Evolutionary conservation across 2,329 filamentous ascomycete species (phyloP).

Genomic region (Colletotrichum sp.): DNA sequence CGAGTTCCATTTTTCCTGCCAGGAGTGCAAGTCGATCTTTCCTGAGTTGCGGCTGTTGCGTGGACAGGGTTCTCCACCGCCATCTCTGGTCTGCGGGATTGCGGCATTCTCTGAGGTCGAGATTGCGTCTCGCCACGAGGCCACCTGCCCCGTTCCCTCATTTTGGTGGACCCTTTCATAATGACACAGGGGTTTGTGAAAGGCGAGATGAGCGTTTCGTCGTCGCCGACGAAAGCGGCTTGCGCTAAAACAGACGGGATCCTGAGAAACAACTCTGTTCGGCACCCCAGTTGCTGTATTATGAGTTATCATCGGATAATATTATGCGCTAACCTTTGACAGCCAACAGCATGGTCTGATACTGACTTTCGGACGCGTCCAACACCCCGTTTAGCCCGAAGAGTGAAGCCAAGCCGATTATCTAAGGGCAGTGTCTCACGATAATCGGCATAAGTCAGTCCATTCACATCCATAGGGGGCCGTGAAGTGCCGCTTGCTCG

Average conservation of each 20-base stretch:
- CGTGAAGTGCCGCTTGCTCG: background rate
- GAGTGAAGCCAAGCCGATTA: background rate
- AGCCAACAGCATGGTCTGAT: background rate
- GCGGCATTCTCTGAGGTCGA: background rate
- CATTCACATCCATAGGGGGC: background rate
- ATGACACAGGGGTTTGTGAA: background rate
- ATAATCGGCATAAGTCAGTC: background rate
- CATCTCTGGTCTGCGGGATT: background rate
- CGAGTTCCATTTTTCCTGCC: background rate
- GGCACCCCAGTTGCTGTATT: background rate
- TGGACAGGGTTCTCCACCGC: background rate
- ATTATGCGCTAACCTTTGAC: background rate
- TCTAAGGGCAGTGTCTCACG: background rate
- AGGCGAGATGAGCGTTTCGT: background rate
- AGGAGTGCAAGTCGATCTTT: background rate
- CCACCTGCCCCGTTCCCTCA: background rate
- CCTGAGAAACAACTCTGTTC: background rate
- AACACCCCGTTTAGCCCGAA: background rate
- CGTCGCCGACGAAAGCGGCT: background rate
- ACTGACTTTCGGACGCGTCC: background rate
- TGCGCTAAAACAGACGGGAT: background rate
- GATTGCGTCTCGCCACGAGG: background rate
- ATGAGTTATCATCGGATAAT: background rate
- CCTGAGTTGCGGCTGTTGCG: background rate
- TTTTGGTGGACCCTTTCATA: background rate